These are phyloP conservation scores for Zymoseptoria pseudotritici DNA, from an alignment of 2,329 filamentous ascomycete species.

Conservation along the genomic window DNA sequence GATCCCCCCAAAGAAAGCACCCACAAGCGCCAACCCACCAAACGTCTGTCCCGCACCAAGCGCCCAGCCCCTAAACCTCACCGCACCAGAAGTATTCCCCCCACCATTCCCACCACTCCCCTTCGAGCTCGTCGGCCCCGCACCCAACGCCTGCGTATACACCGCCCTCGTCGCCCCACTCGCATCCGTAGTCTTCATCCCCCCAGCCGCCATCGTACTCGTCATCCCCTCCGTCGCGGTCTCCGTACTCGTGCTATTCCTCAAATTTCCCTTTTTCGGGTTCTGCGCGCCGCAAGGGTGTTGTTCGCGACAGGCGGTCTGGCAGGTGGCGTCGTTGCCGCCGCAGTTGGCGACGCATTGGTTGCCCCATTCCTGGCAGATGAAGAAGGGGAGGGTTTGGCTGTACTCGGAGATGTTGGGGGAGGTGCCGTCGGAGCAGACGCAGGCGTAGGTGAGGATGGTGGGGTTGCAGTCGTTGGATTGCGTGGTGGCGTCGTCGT, in stretches of 20 bases:
- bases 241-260: constrained; percentile 36
- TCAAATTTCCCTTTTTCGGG: constrained; percentile 52
- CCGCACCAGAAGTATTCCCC: constrained; percentile 5
- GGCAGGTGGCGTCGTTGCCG: constrained; percentile 48
- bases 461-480: constrained; percentile 63
- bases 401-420: constrained; percentile 73
- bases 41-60: constrained; percentile 50
- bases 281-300: constrained; percentile 65
- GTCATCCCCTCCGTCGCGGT: constrained; percentile 18
- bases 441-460: constrained; percentile 60
- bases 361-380: constrained; percentile 63
- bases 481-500: constrained; percentile 37
- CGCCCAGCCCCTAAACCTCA: constrained; percentile 31
- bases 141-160: constrained; percentile 40
- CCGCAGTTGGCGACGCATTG: constrained; percentile 53
- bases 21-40: constrained; percentile 48
- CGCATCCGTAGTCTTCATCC: constrained; percentile 26
- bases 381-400: constrained; percentile 69
- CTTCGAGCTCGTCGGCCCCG: constrained; percentile 22
- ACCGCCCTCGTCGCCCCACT: constrained; percentile 29
- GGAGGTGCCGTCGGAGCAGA: constrained; percentile 58
- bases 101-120: constrained; percentile 10
- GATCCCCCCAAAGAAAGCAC: constrained; percentile 52
- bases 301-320: constrained; percentile 53
- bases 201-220: constrained; percentile 28